phyloP scores from a whole-genome alignment of 2,329 filamentous ascomycete genomes.

The Microcyclosporella mali region DNA sequence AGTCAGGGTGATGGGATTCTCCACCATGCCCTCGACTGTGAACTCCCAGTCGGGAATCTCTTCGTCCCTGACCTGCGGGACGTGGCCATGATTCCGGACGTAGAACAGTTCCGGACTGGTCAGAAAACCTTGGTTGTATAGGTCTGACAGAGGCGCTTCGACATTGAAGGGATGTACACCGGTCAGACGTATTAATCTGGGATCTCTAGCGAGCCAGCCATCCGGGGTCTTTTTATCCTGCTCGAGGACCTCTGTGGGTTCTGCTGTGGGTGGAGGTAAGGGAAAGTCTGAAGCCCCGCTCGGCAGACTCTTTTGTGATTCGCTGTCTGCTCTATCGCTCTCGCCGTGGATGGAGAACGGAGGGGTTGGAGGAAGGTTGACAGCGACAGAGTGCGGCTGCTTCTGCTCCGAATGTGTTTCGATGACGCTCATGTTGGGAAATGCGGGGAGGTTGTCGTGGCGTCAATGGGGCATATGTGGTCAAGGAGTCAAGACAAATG shows the following conservation, averaged over 20 bases:
- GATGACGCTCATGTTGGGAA: background rate
- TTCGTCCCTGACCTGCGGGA: conserved; percentile 67
- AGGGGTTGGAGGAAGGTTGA: conserved; percentile 32
- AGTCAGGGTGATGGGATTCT: conserved; percentile 65
- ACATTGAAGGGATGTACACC: conserved; percentile 89
- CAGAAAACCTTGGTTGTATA: conserved; percentile 77
- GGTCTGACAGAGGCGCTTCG: conserved; percentile 70
- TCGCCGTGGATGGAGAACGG: conserved; percentile 32
- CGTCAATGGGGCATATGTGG: too few species aligned
- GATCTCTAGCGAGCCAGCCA: conserved; percentile 70
- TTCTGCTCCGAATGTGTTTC: conserved; percentile 20
- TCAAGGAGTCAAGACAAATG: too few species aligned
- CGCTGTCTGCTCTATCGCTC: conserved; percentile 26
- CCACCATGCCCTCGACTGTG: conserved; percentile 76
- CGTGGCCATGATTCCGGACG: conserved; percentile 81
- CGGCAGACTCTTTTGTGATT: conserved; percentile 49
- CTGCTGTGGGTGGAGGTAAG: conserved; percentile 59
- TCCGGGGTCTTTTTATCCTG: conserved; percentile 80
- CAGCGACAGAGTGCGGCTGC: conserved; percentile 19
- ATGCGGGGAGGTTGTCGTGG: too few species aligned
- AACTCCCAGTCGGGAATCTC: conserved; percentile 76
- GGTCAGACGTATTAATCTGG: conserved; percentile 76
- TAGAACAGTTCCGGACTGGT: conserved; percentile 86
- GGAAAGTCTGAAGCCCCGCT: conserved; percentile 50
- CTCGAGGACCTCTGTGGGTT: conserved; percentile 58